phyloP scores from a whole-genome alignment of 805 yeast genomes.

The Starmera amethionina region DNA sequence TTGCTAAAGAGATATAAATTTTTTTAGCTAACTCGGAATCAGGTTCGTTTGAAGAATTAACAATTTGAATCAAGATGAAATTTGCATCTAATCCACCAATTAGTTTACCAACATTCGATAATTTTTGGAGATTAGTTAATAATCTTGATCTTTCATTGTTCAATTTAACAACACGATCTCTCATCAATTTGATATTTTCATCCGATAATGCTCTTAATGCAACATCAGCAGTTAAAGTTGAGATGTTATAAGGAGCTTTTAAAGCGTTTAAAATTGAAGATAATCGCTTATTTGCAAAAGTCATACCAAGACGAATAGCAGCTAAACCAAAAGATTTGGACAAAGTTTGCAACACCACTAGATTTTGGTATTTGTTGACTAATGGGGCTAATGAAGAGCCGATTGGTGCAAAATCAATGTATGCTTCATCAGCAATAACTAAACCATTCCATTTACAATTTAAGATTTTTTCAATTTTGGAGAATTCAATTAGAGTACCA shows the following conservation, averaged over 20 bases:
- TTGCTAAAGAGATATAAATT: slow-evolving; percentile 65
- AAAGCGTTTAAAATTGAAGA: slow-evolving; percentile 70
- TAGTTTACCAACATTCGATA: slow-evolving; percentile 60
- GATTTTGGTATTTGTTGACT: slow-evolving; percentile 72
- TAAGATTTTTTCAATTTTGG: slow-evolving; percentile 38
- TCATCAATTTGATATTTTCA: slow-evolving; percentile 52
- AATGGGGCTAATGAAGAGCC: slow-evolving; percentile 68
- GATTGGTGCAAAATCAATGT: slow-evolving; percentile 68
- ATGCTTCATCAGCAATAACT: slow-evolving; percentile 89
- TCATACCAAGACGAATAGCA: slow-evolving; percentile 82
- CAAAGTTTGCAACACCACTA: slow-evolving; percentile 84
- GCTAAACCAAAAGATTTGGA: slow-evolving; percentile 96
- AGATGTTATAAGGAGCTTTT: slow-evolving; percentile 94
- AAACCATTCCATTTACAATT: slow-evolving; percentile 58
- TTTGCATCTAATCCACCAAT: slow-evolving; percentile 86
- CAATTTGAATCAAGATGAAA: slow-evolving; percentile 66
- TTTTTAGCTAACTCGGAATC: slow-evolving; percentile 55
- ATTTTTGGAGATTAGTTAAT: slow-evolving; percentile 38
- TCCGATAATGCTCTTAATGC: slow-evolving; percentile 64
- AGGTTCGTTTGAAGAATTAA: slow-evolving; percentile 53
- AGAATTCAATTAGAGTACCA: slow-evolving; percentile 47
- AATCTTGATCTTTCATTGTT: slow-evolving; percentile 46
- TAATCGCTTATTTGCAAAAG: slow-evolving; percentile 53
- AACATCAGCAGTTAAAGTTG: slow-evolving; percentile 65
- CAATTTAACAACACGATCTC: slow-evolving; percentile 38